Evolutionary conservation across 2,329 filamentous ascomycete species (phyloP).

Genomic region (Tolypocladium endophyticum): DNA sequence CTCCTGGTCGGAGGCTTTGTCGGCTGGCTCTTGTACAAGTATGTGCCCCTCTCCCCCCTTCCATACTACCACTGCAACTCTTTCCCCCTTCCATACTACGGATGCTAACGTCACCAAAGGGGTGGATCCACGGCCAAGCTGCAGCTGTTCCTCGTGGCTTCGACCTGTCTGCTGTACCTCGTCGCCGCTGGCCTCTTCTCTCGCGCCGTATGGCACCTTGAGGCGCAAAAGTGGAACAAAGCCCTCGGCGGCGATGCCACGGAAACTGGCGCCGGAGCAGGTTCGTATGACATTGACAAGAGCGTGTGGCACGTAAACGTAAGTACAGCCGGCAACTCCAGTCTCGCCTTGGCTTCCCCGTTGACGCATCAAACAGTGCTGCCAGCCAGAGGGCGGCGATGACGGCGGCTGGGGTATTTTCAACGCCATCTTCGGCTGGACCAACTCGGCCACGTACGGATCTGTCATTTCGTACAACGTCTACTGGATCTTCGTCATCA

Average conservation of each 20-base stretch:
- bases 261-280: constrained; percentile 47
- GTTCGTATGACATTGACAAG: constrained; percentile 68
- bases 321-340: constrained; percentile 19
- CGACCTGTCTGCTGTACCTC: constrained; percentile 75
- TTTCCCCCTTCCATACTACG: background rate
- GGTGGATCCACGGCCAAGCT: constrained; percentile 30
- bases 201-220: constrained; percentile 63
- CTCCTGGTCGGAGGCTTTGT: constrained; percentile 55
- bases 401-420: constrained; percentile 80
- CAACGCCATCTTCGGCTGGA: constrained; percentile 79
- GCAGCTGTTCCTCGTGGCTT: constrained; percentile 71
- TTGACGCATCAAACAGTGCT: constrained; percentile 45
- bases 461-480: constrained; percentile 80
- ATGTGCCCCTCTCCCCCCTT: constrained; percentile 19
- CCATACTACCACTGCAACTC: background rate
- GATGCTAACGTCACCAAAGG: constrained; percentile 12
- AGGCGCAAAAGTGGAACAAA: constrained; percentile 59
- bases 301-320: constrained; percentile 78
- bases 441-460: constrained; percentile 79
- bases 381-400: constrained; percentile 61
- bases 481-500: constrained; percentile 73
- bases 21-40: constrained; percentile 72
- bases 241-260: constrained; percentile 47
- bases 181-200: constrained; percentile 77
- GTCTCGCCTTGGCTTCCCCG: background rate